Conservation (phyloP, 805 yeast genomes). For the Hemisphaericaspora nanyangensis region DNA sequence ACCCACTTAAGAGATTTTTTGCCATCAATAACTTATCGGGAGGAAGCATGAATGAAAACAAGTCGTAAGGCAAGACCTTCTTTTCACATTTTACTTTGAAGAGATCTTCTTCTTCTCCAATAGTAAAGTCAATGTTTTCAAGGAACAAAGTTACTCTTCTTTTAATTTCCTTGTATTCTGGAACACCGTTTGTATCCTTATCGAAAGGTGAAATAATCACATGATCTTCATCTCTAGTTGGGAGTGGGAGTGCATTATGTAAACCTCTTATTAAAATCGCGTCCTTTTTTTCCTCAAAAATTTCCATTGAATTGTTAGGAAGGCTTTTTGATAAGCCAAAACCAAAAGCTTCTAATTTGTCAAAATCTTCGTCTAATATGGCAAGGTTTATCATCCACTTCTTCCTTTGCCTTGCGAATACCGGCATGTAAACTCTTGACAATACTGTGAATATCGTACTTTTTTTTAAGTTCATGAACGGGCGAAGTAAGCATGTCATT, state of each 20-base stretch:
- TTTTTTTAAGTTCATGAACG: neutral
- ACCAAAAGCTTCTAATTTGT: neutral
- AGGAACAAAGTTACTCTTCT: neutral
- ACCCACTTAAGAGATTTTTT: neutral
- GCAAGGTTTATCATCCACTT: neutral
- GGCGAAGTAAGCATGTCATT: neutral
- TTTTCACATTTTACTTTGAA: neutral
- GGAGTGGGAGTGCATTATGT: neutral
- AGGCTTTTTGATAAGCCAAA: too few species aligned
- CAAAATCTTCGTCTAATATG: neutral
- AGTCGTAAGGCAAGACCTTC: neutral
- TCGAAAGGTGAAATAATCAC: neutral
- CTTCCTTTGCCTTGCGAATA: neutral
- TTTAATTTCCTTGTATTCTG: neutral
- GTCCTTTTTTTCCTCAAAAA: too few species aligned
- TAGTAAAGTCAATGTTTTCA: neutral
- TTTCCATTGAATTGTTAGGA: too few species aligned
- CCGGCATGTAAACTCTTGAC: neutral
- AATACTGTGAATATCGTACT: neutral
- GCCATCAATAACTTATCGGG: neutral
- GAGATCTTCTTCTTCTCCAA: neutral
- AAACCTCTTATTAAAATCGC: too few species aligned
- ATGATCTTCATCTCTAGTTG: neutral
- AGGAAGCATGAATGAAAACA: neutral
- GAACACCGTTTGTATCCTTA: neutral